These are phyloP conservation scores for Nigrospora osmanthi DNA, from an alignment of 2,329 filamentous ascomycete species.

Conservation along the genomic window DNA sequence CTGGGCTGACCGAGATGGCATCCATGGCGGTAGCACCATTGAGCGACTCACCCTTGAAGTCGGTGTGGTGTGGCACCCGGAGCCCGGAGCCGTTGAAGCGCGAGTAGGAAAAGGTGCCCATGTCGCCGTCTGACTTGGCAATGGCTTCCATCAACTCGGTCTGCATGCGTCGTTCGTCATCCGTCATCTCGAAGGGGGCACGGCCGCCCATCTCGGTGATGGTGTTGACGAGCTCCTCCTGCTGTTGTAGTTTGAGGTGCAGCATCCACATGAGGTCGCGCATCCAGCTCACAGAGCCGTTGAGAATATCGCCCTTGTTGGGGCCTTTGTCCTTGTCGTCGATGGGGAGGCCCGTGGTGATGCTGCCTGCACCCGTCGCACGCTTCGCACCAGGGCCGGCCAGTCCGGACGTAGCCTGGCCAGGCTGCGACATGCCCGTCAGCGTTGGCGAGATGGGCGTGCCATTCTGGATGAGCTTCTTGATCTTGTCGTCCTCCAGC, in stretches of 20 bases:
- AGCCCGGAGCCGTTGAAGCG: conserved; percentile 77
- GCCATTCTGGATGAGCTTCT: conserved; percentile 89
- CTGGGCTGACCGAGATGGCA: conserved; percentile 46
- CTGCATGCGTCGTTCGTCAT: conserved; percentile 94
- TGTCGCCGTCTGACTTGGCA: conserved; percentile 60
- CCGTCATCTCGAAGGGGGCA: conserved; percentile 75
- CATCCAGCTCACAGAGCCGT: conserved; percentile 94
- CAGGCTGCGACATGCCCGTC: conserved; percentile 59
- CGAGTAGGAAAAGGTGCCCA: conserved; percentile 73
- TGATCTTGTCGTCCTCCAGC: conserved; percentile 92
- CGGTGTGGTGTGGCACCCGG: conserved; percentile 87
- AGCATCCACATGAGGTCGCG: conserved; percentile 97
- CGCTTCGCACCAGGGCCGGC: conserved; percentile 78
- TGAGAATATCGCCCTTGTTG: conserved; percentile 97
- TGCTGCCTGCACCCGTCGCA: conserved; percentile 71
- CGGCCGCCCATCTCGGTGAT: conserved; percentile 65
- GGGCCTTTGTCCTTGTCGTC: conserved; percentile 98
- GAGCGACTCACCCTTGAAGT: conserved; percentile 75
- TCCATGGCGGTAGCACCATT: conserved; percentile 35
- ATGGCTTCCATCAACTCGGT: conserved; percentile 85
- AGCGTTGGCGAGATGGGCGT: conserved; percentile 81
- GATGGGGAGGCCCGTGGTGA: conserved; percentile 84
- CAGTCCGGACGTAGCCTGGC: conserved; percentile 75
- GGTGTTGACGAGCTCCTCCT: conserved; percentile 74
- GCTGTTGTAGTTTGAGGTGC: conserved; percentile 79